Base-by-base conservation (phyloP, 2,329 filamentous ascomycete genomes). In the Diplodia scrobiculata region DNA sequence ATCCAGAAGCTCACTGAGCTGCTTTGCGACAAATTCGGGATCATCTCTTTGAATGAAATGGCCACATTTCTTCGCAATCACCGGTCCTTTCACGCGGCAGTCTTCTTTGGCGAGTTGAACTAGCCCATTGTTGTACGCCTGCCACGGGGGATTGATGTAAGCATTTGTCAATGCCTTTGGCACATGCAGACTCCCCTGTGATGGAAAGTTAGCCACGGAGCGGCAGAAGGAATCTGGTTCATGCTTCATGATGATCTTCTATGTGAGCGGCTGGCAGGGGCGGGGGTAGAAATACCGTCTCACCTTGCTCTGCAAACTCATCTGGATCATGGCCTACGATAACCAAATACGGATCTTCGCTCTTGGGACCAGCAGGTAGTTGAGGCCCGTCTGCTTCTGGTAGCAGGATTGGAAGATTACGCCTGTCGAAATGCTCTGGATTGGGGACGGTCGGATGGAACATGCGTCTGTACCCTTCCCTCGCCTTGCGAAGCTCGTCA, bases 41-140 rank as follows among this genome's bases (percentile, higher is more conserved):
- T 82, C 79, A 67, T 86, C 84, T 41, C 74, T 77, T 69, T 87
- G 85, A 27, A 87, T 80, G 66, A 86, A 86, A 72, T 86, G 84
- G 0, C 84, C 84, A 38, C 82, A 83, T 0, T 78, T 77, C 7
- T 77, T 74, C 0, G 83, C 84, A 50, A 82, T 78, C 13, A 84
- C 70, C 1, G 80, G 80, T 0, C 81, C 81, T 48, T 79, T 79
- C 21, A 76, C 77, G 41, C 72, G 78, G 11, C 76, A 76, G 0
- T 71, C 62, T 3, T 13, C 25, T n/a, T 74, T 74, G 0, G 81
- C 84, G 11, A 87, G 77, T 21, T 73, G 74, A 0, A 76, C 71
- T 27, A 87, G 70, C 0, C 81, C 83, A 65, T 83, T 75, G 58
- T 87, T 87, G 69, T 87, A 87, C 34, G 58, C 68, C 2, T 79